A percentile compares a stretch with the other conserved stretches of the same genome.
These are phyloP conservation scores for Dioscorea dumetorum DNA, from an alignment of 106 monocot species.

Conservation along the genomic window DNA sequence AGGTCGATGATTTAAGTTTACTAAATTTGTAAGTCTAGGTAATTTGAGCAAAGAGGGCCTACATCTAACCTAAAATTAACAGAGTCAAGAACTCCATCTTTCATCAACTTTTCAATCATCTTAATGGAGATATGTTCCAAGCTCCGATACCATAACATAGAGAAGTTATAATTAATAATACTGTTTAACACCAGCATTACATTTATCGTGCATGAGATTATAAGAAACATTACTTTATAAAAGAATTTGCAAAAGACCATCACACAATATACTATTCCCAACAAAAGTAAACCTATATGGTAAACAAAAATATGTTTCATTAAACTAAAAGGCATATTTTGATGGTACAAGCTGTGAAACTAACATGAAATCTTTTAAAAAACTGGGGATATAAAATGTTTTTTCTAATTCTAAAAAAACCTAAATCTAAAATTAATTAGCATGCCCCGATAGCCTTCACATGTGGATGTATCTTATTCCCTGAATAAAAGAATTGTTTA, in stretches of 20 bases:
- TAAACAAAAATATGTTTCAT: background rate
- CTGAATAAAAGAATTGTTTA: slow-evolving; percentile 6
- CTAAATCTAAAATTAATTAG: background rate
- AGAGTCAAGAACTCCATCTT: too few relatives aligned
- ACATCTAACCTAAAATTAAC: too few relatives aligned
- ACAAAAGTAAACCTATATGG: background rate
- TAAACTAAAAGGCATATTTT: background rate
- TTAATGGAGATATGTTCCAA: slow-evolving; percentile 5
- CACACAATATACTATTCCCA: background rate
- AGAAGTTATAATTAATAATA: slow-evolving; percentile 1
- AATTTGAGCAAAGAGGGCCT: too few relatives aligned
- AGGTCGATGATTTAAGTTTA: too few relatives aligned
- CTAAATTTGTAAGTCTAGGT: too few relatives aligned
- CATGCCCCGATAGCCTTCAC: slow-evolving; percentile 5
- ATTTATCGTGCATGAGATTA: too few relatives aligned
- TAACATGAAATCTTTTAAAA: slow-evolving; percentile 20
- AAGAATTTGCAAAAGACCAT: background rate
- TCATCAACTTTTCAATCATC: too few relatives aligned
- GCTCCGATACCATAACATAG: background rate
- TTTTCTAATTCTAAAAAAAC: slow-evolving; percentile 7
- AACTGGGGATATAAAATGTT: slow-evolving; percentile 14
- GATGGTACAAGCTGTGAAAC: slow-evolving; percentile 2
- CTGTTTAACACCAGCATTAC: background rate
- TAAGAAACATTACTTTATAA: background rate
- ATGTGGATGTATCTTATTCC: slow-evolving; percentile 13